Evolutionary conservation across 2,329 filamentous ascomycete genomes (phyloP), one percentile per base, ranked within the genome.

Genomic region (Talaromyces verruculosus): DNA sequence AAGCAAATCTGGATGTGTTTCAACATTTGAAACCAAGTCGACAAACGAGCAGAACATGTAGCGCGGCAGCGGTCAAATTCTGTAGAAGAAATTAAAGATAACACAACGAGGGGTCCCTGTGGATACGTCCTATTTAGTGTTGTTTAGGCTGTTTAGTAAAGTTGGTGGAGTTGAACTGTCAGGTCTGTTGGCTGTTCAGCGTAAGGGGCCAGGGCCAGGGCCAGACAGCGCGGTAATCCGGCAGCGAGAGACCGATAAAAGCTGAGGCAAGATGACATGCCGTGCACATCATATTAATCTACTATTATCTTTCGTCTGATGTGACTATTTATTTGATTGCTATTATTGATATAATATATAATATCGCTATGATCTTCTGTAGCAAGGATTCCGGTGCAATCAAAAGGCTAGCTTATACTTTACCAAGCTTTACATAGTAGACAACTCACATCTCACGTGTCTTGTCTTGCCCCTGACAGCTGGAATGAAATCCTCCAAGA

Each of bases 181-280:
- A 22, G 22, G 39, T n/a, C 37, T 45, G 17, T 19, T 19, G 41
- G 11, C 11, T 25, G 25, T 25, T 25, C 25, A 25, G 49, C 35
- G 51, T 57, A 57, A 57, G 51, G 51, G 33, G 51, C 3, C 3
- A 25, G 25, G 25, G 25, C 25, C 25, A 4, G 25, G 25, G 25
- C 28, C 49, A 53, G 28, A 55, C 55, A 33, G 55, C 57, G 57
- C 39, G 39, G 19, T 60, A 37, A 43, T 30, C 57, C 57, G 57
- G 25, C 57, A 43, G 37, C 22, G 55, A 19, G 17, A 55, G 51
- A 58, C n/a, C 19, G 19, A 58, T 5, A 3, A 10, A 17, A 28
- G 22, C 45, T 25, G 53, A 58, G 49, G 51, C 51, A 28, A 59
- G 39, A 60, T 60, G 39, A 45, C 57, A 60, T 60, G 37, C 37